phyloP scores from a whole-genome alignment of 176 grass and related monocot species.

The Oropetium thomaeum region DNA sequence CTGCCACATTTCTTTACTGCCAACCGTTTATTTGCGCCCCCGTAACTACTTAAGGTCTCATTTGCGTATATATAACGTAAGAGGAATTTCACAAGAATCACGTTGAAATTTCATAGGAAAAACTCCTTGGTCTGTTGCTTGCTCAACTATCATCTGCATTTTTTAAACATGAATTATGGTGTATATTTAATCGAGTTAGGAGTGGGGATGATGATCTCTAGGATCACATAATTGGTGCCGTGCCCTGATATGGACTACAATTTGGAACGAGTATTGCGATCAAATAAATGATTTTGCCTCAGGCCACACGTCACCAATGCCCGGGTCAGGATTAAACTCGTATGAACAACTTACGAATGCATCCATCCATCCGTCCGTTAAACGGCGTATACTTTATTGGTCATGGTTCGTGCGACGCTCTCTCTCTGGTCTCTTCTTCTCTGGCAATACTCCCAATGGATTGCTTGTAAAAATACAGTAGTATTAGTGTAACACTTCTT shows the following conservation, averaged over 20 bases:
- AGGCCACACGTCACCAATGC: conserved; percentile 39
- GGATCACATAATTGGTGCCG: conserved; percentile 20
- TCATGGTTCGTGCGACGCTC: conserved; percentile 12
- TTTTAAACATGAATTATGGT: background rate
- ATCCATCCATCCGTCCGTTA: background rate
- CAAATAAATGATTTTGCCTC: conserved; percentile 26
- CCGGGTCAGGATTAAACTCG: conserved; percentile 31
- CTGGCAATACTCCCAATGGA: too few species aligned
- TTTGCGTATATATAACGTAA: too few species aligned
- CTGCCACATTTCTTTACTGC: background rate
- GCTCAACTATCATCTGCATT: background rate
- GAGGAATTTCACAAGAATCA: too few species aligned
- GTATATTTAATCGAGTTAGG: background rate
- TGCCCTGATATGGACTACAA: conserved; percentile 11
- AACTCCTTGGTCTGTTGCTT: background rate
- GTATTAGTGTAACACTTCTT: background rate
- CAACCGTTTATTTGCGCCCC: background rate
- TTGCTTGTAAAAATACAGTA: too few species aligned
- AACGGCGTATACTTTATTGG: too few species aligned
- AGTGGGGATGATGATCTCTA: background rate
- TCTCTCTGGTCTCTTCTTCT: conserved; percentile 24
- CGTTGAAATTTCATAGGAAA: too few species aligned
- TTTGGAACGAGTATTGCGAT: conserved; percentile 18
- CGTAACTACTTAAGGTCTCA: too few species aligned
- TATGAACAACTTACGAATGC: conserved; percentile 6